Percentiles rank a stretch among this genome's conserved stretches.
phyloP scores from a whole-genome alignment of 192 early-diverging fungal species.

The Coemansia sp. region DNA sequence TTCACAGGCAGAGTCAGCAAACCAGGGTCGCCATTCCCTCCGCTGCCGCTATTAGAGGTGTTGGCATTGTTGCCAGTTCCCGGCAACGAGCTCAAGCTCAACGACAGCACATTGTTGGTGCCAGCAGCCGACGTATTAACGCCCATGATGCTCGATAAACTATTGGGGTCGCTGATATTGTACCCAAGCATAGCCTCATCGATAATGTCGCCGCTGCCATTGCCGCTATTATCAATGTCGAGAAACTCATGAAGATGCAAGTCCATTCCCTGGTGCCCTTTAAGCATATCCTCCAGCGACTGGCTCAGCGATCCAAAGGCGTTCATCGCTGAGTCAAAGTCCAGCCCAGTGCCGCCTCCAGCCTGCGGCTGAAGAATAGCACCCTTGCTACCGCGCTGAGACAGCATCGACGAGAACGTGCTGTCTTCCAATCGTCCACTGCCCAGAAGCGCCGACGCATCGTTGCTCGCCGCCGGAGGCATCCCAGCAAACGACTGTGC shows the following conservation, averaged over 20 bases:
- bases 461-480: not conserved
- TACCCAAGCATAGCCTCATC: not conserved
- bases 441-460: not conserved
- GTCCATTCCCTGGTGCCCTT: conserved; percentile 6
- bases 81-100: not conserved
- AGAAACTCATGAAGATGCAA: conserved; percentile 15
- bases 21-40: not conserved
- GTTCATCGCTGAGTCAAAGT: conserved; percentile 1
- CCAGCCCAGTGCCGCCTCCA: not conserved
- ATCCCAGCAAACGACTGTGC: not conserved
- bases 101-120: not conserved
- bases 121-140: not conserved
- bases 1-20: conserved; percentile 2
- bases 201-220: not conserved
- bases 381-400: conserved; percentile 20
- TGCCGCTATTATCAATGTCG: not conserved
- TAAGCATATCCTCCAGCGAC: not conserved
- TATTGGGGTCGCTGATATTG: not conserved
- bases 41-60: not conserved
- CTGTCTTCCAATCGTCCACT: conserved; percentile 9
- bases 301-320: not conserved
- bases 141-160: not conserved
- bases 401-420: conserved; percentile 29
- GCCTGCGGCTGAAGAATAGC: conserved; percentile 6
- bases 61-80: not conserved